phyloP scores from a whole-genome alignment of 768 basidiomycete genomes.

The Mycena galericulata region DNA sequence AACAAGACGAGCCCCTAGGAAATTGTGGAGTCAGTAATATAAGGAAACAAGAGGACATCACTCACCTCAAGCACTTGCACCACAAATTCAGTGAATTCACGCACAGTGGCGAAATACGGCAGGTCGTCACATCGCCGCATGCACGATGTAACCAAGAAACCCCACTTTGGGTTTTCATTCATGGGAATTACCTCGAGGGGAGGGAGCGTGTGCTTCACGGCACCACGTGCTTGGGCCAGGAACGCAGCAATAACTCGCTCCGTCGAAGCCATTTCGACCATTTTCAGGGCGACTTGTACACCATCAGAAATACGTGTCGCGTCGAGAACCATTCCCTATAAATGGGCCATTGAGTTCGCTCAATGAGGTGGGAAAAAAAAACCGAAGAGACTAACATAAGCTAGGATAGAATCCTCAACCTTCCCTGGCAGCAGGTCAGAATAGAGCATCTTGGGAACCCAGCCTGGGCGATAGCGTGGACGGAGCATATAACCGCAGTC shows the following conservation, averaged over 20 bases:
- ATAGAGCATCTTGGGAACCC: neutral
- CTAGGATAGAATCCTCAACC: neutral
- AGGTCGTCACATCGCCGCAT: neutral
- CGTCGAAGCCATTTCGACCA: neutral
- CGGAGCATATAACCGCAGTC: neutral
- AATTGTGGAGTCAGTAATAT: neutral
- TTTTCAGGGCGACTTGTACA: neutral
- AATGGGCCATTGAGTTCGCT: neutral
- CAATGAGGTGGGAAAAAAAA: neutral
- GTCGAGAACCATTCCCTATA: neutral
- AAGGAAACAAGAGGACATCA: neutral
- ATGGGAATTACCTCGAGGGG: neutral
- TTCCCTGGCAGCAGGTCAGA: too few relatives aligned
- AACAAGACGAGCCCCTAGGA: neutral
- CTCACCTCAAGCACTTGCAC: neutral
- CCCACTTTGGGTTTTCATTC: neutral
- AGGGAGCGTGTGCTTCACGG: neutral
- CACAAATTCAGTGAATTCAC: neutral
- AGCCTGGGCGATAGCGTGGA: neutral
- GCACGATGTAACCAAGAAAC: neutral
- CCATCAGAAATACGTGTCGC: neutral
- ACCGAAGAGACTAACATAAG: neutral
- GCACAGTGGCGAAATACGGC: neutral
- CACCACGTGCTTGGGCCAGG: neutral
- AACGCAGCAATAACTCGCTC: neutral